phyloP scores from a whole-genome alignment of 352 stramenopile genomes.

The Globisporangium nunn region DNA sequence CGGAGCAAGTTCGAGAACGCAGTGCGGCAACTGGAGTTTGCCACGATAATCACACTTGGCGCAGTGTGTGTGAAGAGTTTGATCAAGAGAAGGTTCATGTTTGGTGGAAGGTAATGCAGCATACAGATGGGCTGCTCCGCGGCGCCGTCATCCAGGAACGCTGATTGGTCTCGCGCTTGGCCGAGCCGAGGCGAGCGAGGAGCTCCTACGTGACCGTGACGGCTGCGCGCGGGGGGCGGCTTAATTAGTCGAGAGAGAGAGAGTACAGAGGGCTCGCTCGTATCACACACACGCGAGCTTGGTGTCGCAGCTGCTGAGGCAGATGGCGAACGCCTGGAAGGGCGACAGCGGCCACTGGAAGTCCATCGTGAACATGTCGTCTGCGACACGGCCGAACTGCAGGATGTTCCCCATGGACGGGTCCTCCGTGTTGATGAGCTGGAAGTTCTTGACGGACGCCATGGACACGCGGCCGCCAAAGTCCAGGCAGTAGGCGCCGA shows the following conservation, averaged over 20 bases:
- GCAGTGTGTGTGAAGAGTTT: too few species aligned
- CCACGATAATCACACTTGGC: too few species aligned
- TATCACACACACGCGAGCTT: slow-evolving; percentile 83
- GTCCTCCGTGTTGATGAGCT: slow-evolving; percentile 78
- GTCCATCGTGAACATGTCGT: slow-evolving; percentile 90
- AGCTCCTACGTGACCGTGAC: too few species aligned
- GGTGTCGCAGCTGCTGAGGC: slow-evolving; percentile 84
- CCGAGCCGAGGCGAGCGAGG: too few species aligned
- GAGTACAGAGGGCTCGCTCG: not conserved
- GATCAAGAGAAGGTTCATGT: too few species aligned
- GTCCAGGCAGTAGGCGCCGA: slow-evolving; percentile 69
- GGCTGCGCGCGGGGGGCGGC: too few species aligned
- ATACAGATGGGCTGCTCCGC: too few species aligned
- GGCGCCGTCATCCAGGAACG: too few species aligned
- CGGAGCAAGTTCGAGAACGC: too few species aligned
- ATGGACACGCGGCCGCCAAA: slow-evolving; percentile 15
- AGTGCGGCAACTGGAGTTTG: too few species aligned
- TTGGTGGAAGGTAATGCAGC: too few species aligned
- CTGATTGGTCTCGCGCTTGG: too few species aligned
- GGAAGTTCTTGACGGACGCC: slow-evolving; percentile 86
- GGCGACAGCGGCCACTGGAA: slow-evolving; percentile 86
- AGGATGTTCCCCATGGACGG: slow-evolving; percentile 83
- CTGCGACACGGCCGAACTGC: slow-evolving; percentile 84
- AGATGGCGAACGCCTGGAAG: slow-evolving; percentile 86
- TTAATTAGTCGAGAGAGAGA: not conserved